These are phyloP conservation scores for Petrea volubilis DNA, from an alignment of 257 asterid genomes.

Conservation along the genomic window DNA sequence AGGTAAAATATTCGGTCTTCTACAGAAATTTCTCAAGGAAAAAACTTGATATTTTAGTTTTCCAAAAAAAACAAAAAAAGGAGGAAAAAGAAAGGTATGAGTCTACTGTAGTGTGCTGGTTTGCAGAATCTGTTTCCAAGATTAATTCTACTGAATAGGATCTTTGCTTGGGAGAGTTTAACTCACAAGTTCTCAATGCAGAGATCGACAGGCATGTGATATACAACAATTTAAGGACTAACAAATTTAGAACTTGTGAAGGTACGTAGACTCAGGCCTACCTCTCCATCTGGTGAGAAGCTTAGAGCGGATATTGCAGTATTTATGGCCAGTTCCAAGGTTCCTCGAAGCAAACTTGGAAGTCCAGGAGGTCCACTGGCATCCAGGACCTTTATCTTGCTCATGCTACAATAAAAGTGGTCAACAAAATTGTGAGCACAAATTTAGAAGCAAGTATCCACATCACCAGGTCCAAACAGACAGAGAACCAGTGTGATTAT, in stretches of 20 bases:
- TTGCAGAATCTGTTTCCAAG: slow-evolving; percentile 1
- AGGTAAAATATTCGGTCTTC: not conserved
- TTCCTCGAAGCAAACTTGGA: slow-evolving; percentile 81
- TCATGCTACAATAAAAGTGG: slow-evolving; percentile 60
- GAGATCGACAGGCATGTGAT: not conserved
- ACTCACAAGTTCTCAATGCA: not conserved
- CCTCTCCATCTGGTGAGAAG: slow-evolving; percentile 99
- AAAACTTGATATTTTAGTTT: not conserved
- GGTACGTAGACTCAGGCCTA: slow-evolving; percentile 28
- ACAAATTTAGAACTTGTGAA: slow-evolving; percentile 2
- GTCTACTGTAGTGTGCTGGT: not conserved
- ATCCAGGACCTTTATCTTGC: slow-evolving; percentile 88
- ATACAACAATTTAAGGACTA: slow-evolving; percentile 1
- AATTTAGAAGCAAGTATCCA: slow-evolving; percentile 21
- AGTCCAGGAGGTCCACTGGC: slow-evolving; percentile 98
- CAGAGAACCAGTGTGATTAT: slow-evolving; percentile 7
- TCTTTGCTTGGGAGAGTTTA: not conserved
- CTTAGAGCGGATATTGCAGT: slow-evolving; percentile 90
- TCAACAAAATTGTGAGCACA: slow-evolving; percentile 17
- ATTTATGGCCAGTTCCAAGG: slow-evolving; percentile 51
- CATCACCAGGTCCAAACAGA: slow-evolving; percentile 7
- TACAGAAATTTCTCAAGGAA: not conserved
- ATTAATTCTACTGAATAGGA: slow-evolving; percentile 1
- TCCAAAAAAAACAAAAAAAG: not conserved
- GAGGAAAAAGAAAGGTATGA: not conserved